Evolutionary conservation across 2,329 filamentous ascomycete species (phyloP), one percentile per base, ranked within the genome.

Genomic region (Hortaea sp.): DNA sequence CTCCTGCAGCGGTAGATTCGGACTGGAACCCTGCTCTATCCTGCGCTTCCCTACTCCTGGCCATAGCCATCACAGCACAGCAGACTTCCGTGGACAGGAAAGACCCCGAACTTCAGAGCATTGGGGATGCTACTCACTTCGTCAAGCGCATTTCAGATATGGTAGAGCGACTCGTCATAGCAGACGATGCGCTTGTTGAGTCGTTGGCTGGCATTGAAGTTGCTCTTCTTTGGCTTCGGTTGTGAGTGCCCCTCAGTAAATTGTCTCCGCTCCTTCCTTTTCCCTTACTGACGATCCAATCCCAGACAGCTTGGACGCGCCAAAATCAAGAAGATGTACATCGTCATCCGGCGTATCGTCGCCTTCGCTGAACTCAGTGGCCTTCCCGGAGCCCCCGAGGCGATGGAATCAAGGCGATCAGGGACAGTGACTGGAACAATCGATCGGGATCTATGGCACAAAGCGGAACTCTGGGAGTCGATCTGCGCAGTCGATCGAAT

Each of bases 291-390:
- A 42, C 28, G 10, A 1, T 35, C 37, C 37, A 4, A 5, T 12
- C 5, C 7, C 11, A 66, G 63, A 12, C 57, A 62, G 43, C 53
- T 66, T 30, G 56, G 58, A 6, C 58, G 54, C 37, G 62, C 62
- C 1, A 63, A 60, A 39, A 53, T 66, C n/a, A 56, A 62, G 40
- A 66, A 61, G 34, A 54, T 57, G 30, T 67, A 63, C 63, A 45
- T 66, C 7, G 51, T 52, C 37, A 41, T 66, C 29, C 63, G 64
- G 12, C 60, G 62, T 40, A 50, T 59, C 35, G 59, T 65, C 29
- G 58, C 63, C 5, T 52, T 66, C 29, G 62, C 63, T 39, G 63
- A 66, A 48, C 48, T 67, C 5, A 63, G 65, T 49, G 65, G 64
- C 1, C 46, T 66, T 7, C 60, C 43, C 4, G 12, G 34, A 28